These are phyloP conservation scores for Staphylotrichum tortipilum DNA, from an alignment of 495 filamentous ascomycete genomes.

Conservation along the genomic window DNA sequence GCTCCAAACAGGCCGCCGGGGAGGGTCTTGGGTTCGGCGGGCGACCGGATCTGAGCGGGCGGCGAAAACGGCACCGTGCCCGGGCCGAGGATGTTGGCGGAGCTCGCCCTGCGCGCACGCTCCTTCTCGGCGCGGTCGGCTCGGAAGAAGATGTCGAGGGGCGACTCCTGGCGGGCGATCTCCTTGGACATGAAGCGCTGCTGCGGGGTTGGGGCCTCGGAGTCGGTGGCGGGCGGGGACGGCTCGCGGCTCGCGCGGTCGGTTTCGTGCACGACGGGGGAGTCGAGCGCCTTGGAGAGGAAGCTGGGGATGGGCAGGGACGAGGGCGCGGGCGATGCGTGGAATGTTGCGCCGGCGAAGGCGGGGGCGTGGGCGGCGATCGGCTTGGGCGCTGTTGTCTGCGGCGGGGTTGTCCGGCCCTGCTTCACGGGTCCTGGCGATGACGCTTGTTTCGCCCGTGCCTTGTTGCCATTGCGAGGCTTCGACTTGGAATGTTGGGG, in stretches of 20 bases:
- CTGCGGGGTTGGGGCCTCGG: slow-evolving; percentile 36
- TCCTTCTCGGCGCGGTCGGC: slow-evolving; percentile 72
- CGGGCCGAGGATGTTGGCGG: slow-evolving; percentile 21
- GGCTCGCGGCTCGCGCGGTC: slow-evolving; percentile 24
- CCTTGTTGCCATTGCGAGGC: slow-evolving; percentile 27
- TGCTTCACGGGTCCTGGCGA: slow-evolving; percentile 29
- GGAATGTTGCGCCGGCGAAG: slow-evolving; percentile 93
- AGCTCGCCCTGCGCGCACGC: slow-evolving; percentile 43
- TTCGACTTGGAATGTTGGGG: slow-evolving; percentile 17
- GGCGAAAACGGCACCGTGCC: slow-evolving; percentile 29
- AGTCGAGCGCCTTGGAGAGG: slow-evolving; percentile 70
- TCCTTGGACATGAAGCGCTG: slow-evolving; percentile 14
- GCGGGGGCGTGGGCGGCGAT: slow-evolving; percentile 48
- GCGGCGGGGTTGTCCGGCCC: slow-evolving; percentile 35
- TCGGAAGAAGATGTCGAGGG: slow-evolving; percentile 80
- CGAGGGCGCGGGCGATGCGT: slow-evolving; percentile 86
- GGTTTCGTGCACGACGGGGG: slow-evolving; percentile 32
- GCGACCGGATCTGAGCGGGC: slow-evolving; percentile 23
- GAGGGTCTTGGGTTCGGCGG: slow-evolving; percentile 28
- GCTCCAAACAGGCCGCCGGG: slow-evolving; percentile 19
- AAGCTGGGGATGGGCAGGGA: slow-evolving; percentile 91
- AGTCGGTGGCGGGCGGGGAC: slow-evolving; percentile 33
- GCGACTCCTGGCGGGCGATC: slow-evolving; percentile 52
- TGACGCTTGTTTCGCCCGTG: slow-evolving; percentile 23
- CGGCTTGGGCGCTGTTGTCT: slow-evolving; percentile 23